Conservation (phyloP, 139 green algal species). For the Tetraselmis striata region DNA sequence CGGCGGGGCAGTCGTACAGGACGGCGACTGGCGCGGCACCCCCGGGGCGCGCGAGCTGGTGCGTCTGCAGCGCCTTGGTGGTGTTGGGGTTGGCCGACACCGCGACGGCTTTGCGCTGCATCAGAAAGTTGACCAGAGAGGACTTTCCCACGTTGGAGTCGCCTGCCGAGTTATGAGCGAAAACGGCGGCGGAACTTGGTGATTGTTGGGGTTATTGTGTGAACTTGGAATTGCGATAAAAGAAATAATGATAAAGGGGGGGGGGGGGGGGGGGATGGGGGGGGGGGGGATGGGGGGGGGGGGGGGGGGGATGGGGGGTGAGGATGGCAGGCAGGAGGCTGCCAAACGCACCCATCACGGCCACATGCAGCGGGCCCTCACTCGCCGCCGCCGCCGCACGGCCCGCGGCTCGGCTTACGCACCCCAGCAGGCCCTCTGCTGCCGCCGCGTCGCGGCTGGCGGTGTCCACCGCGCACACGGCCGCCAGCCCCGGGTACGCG, state of each 20-base stretch:
- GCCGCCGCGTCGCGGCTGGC: background rate
- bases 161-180: too few species aligned
- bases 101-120: background rate
- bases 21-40: background rate
- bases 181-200: too few species aligned
- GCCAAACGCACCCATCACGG: background rate
- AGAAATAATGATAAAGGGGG: too few species aligned
- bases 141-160: background rate
- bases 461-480: background rate
- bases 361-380: background rate
- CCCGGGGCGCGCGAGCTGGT: background rate
- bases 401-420: background rate
- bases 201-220: too few species aligned
- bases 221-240: too few species aligned
- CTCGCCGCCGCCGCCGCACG: too few species aligned
- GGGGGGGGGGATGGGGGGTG: background rate
- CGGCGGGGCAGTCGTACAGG: background rate
- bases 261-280: too few species aligned
- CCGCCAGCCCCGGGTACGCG: background rate
- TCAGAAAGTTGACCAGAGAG: background rate
- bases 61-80: background rate
- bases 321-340: too few species aligned
- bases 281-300: too few species aligned
- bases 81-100: background rate
- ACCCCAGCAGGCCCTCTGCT: background rate